Base-by-base conservation (phyloP, 768 basidiomycete genomes). In the Royoungia palumana region DNA sequence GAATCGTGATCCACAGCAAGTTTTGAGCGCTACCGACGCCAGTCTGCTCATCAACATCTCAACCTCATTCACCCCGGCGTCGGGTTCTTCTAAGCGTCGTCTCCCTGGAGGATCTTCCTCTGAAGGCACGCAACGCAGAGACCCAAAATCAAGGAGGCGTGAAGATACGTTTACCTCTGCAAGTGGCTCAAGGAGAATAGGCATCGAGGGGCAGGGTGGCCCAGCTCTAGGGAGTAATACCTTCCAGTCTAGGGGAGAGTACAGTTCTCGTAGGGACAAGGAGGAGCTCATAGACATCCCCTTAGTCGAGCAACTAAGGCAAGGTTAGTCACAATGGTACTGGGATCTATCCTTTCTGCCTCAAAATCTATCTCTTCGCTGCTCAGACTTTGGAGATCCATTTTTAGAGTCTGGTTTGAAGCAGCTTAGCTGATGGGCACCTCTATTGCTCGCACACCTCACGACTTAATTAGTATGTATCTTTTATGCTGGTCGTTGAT, bases 361-460 rank as follows among this genome's bases (percentile, higher is more conserved):
- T 45, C 28, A 44, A 22, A 24, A 7, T 47, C 39, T 32, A 25
- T 36, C 37, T 5, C 19, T 41, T 44, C 24, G 24, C 25, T 45
- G 49, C 37, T 25, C 57, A 80, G 79, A 80, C 58, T 74, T 80
- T 34, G 79, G 79, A 19, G 79, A 81, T 67, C 79, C 79, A 25
- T 80, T 81, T 62, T 61, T 70, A 36, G 76, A 80, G 19, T 52
- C 60, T 46, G 49, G 43, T 22, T 53, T 64, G 35, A 69, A 70
- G 47, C 53, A 58, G 40, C 28, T 49, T 42, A 59, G 70, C 22
- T 60, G 40, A 63, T 47, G 16, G 44, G 20, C 24, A 37, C 41
- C 9, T 11, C 16, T 21, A 24, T 27, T 19, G 14, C 3, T 39
- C 14, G n/a, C 35, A 35, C 22, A 22, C 19, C 12, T 24, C 20